phyloP scores from a whole-genome alignment of 2,329 filamentous ascomycete genomes.

The Neofusicoccum cordaticola region DNA sequence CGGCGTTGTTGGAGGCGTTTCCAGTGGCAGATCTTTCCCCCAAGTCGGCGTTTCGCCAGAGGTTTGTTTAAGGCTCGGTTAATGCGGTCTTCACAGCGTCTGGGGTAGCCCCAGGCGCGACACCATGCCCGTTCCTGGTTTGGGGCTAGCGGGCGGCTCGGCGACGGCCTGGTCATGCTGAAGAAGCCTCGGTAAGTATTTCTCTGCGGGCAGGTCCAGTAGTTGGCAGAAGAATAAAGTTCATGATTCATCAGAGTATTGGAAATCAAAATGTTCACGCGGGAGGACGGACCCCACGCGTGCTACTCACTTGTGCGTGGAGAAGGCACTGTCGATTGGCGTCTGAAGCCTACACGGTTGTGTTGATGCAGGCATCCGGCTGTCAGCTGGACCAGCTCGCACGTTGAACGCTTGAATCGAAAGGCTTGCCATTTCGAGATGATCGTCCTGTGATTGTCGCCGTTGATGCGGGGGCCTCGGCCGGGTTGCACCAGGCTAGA shows the following conservation, averaged over 20 bases:
- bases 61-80: neutral
- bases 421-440: neutral
- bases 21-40: neutral
- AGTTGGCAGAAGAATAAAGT: neutral
- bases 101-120: neutral
- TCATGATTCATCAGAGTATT: neutral
- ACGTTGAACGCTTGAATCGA: neutral
- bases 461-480: slow-evolving; percentile 9
- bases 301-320: neutral
- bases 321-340: neutral
- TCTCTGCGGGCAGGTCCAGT: neutral
- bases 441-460: slow-evolving; percentile 3
- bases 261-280: neutral
- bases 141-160: neutral
- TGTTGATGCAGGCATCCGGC: neutral
- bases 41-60: neutral
- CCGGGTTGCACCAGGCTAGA: neutral
- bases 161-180: too few species aligned
- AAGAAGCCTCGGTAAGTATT: slow-evolving; percentile 4
- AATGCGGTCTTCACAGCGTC: neutral
- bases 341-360: neutral
- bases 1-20: neutral
- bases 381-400: slow-evolving; percentile 6
- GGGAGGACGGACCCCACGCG: neutral
- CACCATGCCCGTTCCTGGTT: neutral